These are phyloP conservation scores for Tympanopsis confertula DNA, from an alignment of 2,329 filamentous ascomycete genomes.

Conservation along the genomic window DNA sequence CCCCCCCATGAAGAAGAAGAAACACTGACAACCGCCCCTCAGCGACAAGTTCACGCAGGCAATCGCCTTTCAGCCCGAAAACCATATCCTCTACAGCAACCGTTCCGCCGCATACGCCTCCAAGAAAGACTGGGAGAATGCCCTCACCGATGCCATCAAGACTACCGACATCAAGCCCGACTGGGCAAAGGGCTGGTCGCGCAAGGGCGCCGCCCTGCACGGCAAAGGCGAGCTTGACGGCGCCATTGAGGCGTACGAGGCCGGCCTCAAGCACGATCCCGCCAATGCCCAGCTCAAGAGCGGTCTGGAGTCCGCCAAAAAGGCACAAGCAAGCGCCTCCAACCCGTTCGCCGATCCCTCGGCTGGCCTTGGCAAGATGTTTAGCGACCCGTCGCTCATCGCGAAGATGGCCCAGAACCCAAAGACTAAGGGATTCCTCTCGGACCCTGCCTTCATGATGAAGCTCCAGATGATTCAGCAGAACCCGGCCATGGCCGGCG, in stretches of 20 bases:
- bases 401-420: constrained; percentile 88
- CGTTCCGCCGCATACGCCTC: constrained; percentile 81
- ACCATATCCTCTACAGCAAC: constrained; percentile 98
- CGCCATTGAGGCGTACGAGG: constrained; percentile 81
- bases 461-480: constrained; percentile 73
- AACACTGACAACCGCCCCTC: constrained; percentile 8
- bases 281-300: constrained; percentile 87
- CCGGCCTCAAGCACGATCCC: constrained; percentile 86
- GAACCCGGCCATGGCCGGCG: constrained; percentile 69
- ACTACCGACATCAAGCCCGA: constrained; percentile 90
- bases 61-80: constrained; percentile 74
- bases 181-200: constrained; percentile 93
- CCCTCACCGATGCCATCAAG: constrained; percentile 82
- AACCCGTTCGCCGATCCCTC: constrained; percentile 47
- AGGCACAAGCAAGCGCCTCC: constrained; percentile 35
- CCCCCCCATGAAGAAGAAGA: background rate
- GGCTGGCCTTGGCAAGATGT: constrained; percentile 78
- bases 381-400: constrained; percentile 81
- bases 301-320: constrained; percentile 72
- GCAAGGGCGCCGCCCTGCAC: constrained; percentile 84
- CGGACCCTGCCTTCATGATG: constrained; percentile 76
- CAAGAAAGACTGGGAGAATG: constrained; percentile 75
- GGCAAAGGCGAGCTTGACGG: constrained; percentile 75
- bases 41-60: constrained; percentile 93
- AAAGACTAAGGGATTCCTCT: constrained; percentile 74